Base-by-base conservation (phyloP, 805 yeast species). In the Candida maltosa region DNA sequence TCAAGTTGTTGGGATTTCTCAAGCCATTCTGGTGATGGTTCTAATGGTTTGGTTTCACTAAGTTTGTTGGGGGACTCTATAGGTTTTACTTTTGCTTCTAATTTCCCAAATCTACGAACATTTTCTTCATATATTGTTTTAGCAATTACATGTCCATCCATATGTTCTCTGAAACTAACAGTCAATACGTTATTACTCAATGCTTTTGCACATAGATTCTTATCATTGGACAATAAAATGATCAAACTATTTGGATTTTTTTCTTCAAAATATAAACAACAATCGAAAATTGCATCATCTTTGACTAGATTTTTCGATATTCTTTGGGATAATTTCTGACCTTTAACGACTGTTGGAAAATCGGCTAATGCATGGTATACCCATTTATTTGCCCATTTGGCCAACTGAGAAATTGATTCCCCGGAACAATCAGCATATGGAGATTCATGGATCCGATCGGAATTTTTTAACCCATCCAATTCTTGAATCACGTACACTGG, bases 281-380 rank as follows among this genome's bases (percentile, higher is more conserved):
- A 87, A 54, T 89, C 96, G 27, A 88, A 58, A 41, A 89, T 88
- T 0, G 95, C 73, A 49, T 88, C 95, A 56, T 89, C 97, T 39
- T 84, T 80, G 0, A 35, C 35, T 1, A 78, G 54, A 2, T 48
- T 34, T 6, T 52, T 50, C 38, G 80, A 77, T 1, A 81, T 30
- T 17, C 63, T 56, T 51, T 88, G 86, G 19, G 62, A 54, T 12
- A 71, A 28, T 43, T 70, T 75, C 54, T 89, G 96, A 0, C 86
- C 94, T 31, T 71, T 59, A 0, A 88, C 74, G 0, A 71, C 65
- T 0, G 72, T 58, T 20, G 69, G 64, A 4, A 54, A 51, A 5
- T 68, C 64, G 3, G 88, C 84, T 15, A 89, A 60, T 31, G 70
- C 62, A 14, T 58, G 51, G 46, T 77, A 85, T 9, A 86, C 71